Base-by-base conservation (phyloP, 2,329 filamentous ascomycete genomes). In the Fusarium sp. region DNA sequence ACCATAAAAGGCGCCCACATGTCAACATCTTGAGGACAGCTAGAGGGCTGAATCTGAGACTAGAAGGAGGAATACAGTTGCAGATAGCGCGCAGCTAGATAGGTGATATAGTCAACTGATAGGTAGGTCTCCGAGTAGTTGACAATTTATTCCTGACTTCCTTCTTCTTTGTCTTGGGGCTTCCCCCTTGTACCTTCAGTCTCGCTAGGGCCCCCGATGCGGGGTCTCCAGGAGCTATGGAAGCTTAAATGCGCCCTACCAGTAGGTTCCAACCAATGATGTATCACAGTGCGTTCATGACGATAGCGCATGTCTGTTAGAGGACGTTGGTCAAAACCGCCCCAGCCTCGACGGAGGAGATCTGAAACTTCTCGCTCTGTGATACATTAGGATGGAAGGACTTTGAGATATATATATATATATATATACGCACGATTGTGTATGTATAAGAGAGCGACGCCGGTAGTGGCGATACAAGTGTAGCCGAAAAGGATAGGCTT, bases 251-350 rank as follows among this genome's bases (percentile, higher is more conserved):
- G 20, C 20, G 20, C 20, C 20, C 20, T 20, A 20, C 20, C 20
- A 20, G 20, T 20, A 20, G 20, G 20, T 20, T 20, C 20, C 20
- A 20, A 20, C 20, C 20, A 20, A 20, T 20, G 72, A 10, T 71
- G 50, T 59, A 73, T 69, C 4, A 69, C 72, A 1, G 62, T 70
- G 15, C 69, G 62, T 44, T 73, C 69, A 44, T 74, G 70, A 4
- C 44, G 50, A 26, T 72, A 72, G 37, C 69, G 72, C 47, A 59
- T 71, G 4, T 61, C 33, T 6, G 62, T 62, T 18, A 36, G 46
- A 4, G 69, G 70, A 1, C 60, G 70, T 7, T 72, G 23, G 11
- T 60, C 36, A 30, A 62, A 69, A 8, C 68, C 68, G 15, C 68
- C 68, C 70, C 70, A 71, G 45, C 55, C 62, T 61, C 58, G 58